Evolutionary conservation across 2,329 filamentous ascomycete species (phyloP), one percentile per base, ranked within the genome.

Genomic region (Cladosporium sp.): DNA sequence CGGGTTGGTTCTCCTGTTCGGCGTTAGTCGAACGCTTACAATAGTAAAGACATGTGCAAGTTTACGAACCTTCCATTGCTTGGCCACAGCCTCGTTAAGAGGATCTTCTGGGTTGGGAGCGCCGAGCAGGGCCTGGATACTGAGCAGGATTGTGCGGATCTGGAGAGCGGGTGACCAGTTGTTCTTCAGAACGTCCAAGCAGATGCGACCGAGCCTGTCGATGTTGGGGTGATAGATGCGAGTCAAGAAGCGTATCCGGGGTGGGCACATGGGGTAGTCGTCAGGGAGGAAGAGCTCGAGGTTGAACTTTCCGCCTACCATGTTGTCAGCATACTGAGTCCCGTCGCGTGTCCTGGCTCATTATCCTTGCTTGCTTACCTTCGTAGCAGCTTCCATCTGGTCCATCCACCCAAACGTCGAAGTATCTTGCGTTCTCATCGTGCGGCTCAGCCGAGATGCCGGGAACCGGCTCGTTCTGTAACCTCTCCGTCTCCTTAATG

Each of bases 141-240:
- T 98, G 63, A 99, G 88, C n/a, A 99, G 88, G 71, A 99, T 99
- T 7, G 95, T 99, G 69, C 95, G 90, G 77, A 99, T 99, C 80
- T 99, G 95, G 34, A 99, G 87, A 16, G 96, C 95, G 5, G 95
- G 95, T 25, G 94, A 98, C 95, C 95, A 99, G 85, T 99, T 99
- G 78, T 95, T 97, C 84, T 99, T 99, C 65, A 99, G 82, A 36
- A 99, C 95, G 77, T 99, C 95, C 58, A 99, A 83, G 77, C 96
- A 99, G 80, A 99, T 99, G 67, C 95, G 91, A 67, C 95, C 95
- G 2, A 99, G 88, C 80, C 96, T 96, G 79, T 99, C 95, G 72
- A 99, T 97, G 78, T 99, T 99, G 61, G 95, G 95, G 79, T 99
- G 96, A 81, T 98, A 99, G 79, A 99, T 98, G 82, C 97, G 97